Evolutionary conservation across 2,329 filamentous ascomycete species (phyloP).

Genomic region (Colletotrichum scovillei): DNA sequence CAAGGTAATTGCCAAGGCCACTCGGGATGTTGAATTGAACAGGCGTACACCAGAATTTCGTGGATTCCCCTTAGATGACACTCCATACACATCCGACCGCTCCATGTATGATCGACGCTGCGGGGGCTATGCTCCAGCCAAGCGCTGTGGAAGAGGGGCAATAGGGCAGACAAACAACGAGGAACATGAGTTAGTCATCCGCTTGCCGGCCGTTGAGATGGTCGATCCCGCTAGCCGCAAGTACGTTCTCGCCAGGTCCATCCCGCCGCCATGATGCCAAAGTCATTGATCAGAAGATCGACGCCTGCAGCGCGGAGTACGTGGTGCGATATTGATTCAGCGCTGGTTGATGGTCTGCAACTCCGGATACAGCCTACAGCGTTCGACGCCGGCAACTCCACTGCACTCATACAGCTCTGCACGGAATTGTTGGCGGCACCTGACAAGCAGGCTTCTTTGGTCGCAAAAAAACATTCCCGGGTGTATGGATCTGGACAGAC

Average conservation of each 20-base stretch:
- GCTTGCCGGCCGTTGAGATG: neutral
- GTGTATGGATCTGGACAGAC: neutral
- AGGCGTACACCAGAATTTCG: neutral
- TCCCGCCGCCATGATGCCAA: neutral
- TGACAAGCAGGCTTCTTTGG: neutral
- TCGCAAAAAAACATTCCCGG: neutral
- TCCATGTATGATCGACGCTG: constrained; percentile 30
- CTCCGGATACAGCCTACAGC: neutral
- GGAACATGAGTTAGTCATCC: neutral
- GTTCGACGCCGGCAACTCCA: neutral
- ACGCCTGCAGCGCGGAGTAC: neutral
- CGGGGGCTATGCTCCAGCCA: neutral
- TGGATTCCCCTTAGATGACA: neutral
- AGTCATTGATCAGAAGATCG: neutral
- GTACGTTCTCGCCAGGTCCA: neutral
- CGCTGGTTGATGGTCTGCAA: too few species aligned
- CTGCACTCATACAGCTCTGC: neutral
- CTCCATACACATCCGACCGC: constrained; percentile 29
- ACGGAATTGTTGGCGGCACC: neutral
- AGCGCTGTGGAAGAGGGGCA: neutral
- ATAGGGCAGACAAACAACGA: neutral
- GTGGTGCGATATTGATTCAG: neutral
- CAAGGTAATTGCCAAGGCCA: neutral
- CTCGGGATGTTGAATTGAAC: neutral
- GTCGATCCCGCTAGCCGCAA: neutral